phyloP scores from a whole-genome alignment of 371 early-diverging fungal species.

The Rhizopus arrhizus region DNA sequence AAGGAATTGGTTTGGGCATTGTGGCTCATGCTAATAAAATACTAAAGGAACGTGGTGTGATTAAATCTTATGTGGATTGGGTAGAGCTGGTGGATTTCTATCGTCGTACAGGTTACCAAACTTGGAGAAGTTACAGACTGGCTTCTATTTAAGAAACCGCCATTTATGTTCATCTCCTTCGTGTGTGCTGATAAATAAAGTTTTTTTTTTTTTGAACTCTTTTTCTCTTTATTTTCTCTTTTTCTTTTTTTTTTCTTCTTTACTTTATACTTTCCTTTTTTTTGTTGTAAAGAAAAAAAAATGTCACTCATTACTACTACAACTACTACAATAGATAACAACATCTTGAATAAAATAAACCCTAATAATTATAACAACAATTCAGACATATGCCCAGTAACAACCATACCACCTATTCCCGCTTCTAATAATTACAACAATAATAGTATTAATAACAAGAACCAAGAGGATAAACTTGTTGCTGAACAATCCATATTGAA shows the following conservation, averaged over 20 bases:
- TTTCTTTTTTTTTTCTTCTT: neutral
- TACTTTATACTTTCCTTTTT: conserved; percentile 1
- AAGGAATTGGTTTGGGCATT: conserved; percentile 47
- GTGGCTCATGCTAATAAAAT: conserved; percentile 46
- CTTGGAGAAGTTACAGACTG: conserved; percentile 4
- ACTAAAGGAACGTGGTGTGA: conserved; percentile 39
- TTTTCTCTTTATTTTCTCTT: neutral
- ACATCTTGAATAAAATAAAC: neutral
- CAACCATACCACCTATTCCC: neutral
- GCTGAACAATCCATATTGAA: conserved; percentile 12
- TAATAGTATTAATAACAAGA: neutral
- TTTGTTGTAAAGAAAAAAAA: neutral
- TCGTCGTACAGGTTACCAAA: conserved; percentile 38
- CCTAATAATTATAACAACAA: neutral
- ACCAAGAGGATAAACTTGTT: conserved; percentile 1
- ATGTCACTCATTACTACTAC: neutral
- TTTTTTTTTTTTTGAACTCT: conserved; percentile 1
- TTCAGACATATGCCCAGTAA: neutral
- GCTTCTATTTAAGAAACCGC: neutral
- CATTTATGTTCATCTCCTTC: neutral
- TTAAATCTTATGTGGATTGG: conserved; percentile 51
- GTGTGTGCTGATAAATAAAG: neutral
- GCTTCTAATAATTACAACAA: neutral
- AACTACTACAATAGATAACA: neutral
- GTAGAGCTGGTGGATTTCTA: conserved; percentile 52